These are phyloP conservation scores for Pleurozium schreberi DNA, from an alignment of 225 moss, liverwort and hornwort species.

Conservation along the genomic window DNA sequence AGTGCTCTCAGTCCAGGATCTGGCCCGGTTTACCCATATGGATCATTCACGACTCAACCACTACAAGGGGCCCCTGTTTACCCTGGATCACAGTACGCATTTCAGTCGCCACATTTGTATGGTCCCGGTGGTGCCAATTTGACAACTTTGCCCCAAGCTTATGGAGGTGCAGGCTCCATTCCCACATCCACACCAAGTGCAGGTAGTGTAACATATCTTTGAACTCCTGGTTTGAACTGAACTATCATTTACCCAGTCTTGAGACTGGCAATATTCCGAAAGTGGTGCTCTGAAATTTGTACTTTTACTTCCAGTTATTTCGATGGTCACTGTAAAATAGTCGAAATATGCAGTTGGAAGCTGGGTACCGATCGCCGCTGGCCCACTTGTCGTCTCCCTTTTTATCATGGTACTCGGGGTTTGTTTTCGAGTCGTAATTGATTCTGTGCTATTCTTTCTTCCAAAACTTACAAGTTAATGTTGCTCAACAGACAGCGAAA, in stretches of 20 bases:
- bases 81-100: slow-evolving; percentile 66
- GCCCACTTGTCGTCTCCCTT: neutral
- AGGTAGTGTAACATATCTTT: slow-evolving; percentile 36
- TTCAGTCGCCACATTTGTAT: slow-evolving; percentile 78
- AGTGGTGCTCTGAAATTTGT: neutral
- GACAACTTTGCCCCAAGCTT: slow-evolving; percentile 75
- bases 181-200: slow-evolving; percentile 67
- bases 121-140: slow-evolving; percentile 59
- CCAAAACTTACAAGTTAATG: slow-evolving; percentile 32
- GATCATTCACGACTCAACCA: slow-evolving; percentile 76
- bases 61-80: slow-evolving; percentile 88
- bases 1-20: slow-evolving; percentile 81
- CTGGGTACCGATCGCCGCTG: neutral
- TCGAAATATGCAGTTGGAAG: neutral
- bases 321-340: neutral
- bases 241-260: neutral
- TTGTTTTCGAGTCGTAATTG: neutral
- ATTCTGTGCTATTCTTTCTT: slow-evolving; percentile 1
- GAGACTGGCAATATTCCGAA: neutral
- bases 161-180: slow-evolving; percentile 62
- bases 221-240: neutral
- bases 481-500: slow-evolving; percentile 54
- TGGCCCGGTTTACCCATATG: slow-evolving; percentile 83
- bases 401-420: neutral
- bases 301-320: neutral